Evolutionary conservation across 2,329 filamentous ascomycete genomes (phyloP).

Genomic region (Tolypocladium pustulatum): DNA sequence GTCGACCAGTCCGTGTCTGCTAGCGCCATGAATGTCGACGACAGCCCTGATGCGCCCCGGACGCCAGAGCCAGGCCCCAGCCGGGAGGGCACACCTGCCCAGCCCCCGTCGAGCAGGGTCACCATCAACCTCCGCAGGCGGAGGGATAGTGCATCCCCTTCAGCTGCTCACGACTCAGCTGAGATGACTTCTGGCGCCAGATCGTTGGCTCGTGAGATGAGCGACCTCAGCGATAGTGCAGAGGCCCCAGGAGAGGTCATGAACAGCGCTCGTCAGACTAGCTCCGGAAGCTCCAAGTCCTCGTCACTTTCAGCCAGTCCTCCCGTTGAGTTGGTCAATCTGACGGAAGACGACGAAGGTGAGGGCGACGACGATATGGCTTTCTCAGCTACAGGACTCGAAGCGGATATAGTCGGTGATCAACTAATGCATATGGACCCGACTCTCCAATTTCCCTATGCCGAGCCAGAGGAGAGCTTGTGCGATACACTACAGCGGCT

Average conservation of each 20-base stretch:
- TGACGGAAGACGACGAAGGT: constrained; percentile 21
- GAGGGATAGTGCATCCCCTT: background rate
- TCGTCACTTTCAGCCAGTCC: constrained; percentile 21
- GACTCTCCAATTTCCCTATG: constrained; percentile 35
- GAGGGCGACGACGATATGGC: constrained; percentile 15
- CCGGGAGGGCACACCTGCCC: constrained; percentile 19
- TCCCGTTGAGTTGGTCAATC: constrained; percentile 30
- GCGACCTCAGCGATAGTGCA: background rate
- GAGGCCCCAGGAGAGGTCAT: background rate
- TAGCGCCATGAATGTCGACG: constrained; percentile 26
- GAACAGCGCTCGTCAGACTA: background rate
- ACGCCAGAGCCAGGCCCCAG: constrained; percentile 27
- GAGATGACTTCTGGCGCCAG: background rate
- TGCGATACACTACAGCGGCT: constrained; percentile 23
- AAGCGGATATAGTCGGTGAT: constrained; percentile 11
- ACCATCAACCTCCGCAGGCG: constrained; percentile 48
- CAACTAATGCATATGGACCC: constrained; percentile 25
- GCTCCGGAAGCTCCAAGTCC: background rate
- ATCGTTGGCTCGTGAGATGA: background rate
- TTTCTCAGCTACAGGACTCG: constrained; percentile 21
- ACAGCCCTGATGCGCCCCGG: constrained; percentile 16
- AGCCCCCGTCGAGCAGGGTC: constrained; percentile 43
- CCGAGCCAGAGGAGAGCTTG: constrained; percentile 18
- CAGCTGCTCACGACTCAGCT: background rate
- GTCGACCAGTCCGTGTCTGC: constrained; percentile 14